Percentiles rank a stretch among this genome's conserved stretches.
Conservation (phyloP, 805 yeast species). For the Metschnikowia continentalis region DNA sequence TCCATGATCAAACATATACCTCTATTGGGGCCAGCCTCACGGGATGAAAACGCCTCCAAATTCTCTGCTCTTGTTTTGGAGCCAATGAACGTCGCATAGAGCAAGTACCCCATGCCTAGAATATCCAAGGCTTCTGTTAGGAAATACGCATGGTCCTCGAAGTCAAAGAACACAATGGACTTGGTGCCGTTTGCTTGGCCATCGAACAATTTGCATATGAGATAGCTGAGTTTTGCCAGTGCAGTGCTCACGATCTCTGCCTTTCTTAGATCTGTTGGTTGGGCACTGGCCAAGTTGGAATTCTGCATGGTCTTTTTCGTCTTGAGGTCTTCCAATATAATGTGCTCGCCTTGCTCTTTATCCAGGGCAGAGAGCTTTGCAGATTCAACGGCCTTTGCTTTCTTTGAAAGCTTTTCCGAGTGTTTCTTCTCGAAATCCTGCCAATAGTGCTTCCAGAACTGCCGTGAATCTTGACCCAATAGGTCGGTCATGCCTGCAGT, state of each 20-base stretch:
- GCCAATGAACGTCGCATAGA: conserved; percentile 60
- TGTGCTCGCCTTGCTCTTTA: neutral
- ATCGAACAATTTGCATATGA: conserved; percentile 50
- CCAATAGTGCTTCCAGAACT: conserved; percentile 58
- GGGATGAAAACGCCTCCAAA: conserved; percentile 46
- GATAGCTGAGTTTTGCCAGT: conserved; percentile 60
- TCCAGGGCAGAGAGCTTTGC: neutral
- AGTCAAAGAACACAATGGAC: conserved; percentile 64
- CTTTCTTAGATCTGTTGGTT: conserved; percentile 7
- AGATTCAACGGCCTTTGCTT: conserved; percentile 20
- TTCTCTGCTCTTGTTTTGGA: conserved; percentile 49
- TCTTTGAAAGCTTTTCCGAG: conserved; percentile 33
- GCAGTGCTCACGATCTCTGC: conserved; percentile 55
- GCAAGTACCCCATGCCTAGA: conserved; percentile 54
- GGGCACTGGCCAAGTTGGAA: neutral
- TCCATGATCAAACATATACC: conserved; percentile 65
- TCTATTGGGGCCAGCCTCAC: conserved; percentile 28
- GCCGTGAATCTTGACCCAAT: conserved; percentile 30
- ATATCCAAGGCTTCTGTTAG: conserved; percentile 61
- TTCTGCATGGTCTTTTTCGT: neutral
- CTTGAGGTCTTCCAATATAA: neutral
- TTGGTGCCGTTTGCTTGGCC: conserved; percentile 46
- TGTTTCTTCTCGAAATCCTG: conserved; percentile 34
- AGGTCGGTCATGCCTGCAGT: conserved; percentile 25
- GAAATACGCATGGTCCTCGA: conserved; percentile 67